Base-by-base conservation (phyloP, 805 yeast species). In the Torulaspora gathmanii region DNA sequence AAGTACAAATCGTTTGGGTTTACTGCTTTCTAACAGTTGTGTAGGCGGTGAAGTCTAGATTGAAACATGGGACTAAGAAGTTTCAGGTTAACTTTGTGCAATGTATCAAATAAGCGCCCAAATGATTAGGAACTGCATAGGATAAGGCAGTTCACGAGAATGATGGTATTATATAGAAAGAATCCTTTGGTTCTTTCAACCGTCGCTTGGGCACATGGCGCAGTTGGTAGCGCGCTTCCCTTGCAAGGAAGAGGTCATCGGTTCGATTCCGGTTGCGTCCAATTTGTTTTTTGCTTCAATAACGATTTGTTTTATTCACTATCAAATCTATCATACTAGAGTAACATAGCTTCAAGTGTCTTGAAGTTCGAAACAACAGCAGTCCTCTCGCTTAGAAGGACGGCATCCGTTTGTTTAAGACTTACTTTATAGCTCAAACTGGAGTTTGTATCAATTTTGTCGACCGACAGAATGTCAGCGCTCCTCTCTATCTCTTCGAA, bases 191-290 rank as follows among this genome's bases (percentile, higher is more conserved):
- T n/a, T 12, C 13, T 34, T 22, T n/a, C n/a, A 23, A n/a, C 5
- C 13, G 5, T 22, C 3, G 3, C 22, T 5, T 36, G 40, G 40
- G 40, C 40, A 36, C 40, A 36, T 36, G 40, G 40, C 40, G 83
- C 75, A 79, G 84, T 78, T 78, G 84, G 84, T 79, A 79, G 83
- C 83, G 83, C 83, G 83, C 73, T 72, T 73, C 80, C 83, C 79
- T 79, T 78, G 83, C 83, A 79, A 75, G 85, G 76, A 71, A 73
- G 73, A 79, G 84, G 84, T 78, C 84, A 75, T 70, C 73, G 82
- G 83, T 79, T 79, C 83, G 82, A 79, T 67, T 79, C 83, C 83
- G 74, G 78, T 76, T 81, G 76, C 82, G 82, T 77, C 83, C 82
- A 77, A 48, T 52, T 35, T 33, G 38, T 42, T 37, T 42, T 42